Evolutionary conservation across 1,284 basidiomycete genomes (phyloP), one percentile per base, ranked within the genome.

Genomic region (Limonomyces culmigenus): DNA sequence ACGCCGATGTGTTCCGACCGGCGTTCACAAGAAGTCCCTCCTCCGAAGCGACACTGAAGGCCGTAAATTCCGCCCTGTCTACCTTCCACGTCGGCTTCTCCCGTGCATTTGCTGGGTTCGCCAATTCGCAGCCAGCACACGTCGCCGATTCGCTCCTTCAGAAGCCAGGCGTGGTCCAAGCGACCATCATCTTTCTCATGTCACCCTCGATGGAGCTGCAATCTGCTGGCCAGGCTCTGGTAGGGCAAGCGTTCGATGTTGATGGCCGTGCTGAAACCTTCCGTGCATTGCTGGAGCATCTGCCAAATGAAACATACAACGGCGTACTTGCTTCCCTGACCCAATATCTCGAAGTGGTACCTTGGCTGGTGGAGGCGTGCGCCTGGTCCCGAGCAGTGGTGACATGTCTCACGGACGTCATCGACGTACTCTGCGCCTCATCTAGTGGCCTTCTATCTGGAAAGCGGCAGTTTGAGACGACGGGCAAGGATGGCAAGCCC

Each of bases 291-390:
- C 58, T 95, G 3, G 61, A 67, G 42, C 67, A 75, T 33, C 62
- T 69, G 39, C 72, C 86, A 0, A 60, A 65, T 27, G 61, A 65
- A 11, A 65, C 81, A 0, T 60, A 95, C 31, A 61, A 72, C 13
- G 88, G 81, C 3, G 79, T 76, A 47, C 64, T 95, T 3, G 55
- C 61, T 13, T 67, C 57, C 2, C 92, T 89, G 54, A 63, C 67
- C 38, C 53, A 59, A 13, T 71, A 74, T 41, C 76, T 83, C 0
- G 54, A 59, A 3, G 50, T 54, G 4, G 67, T 85, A 2, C 79
- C 84, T 1, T n/a, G n/a, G n/a, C n/a, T n/a, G n/a, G n/a, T n/a
- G n/a, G 91, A 96, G 49, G 87, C 87, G 0, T 88, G 85, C 49
- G 77, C 67, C 32, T 53, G 87, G 13, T 86, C 92, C 2, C 85